Conservation (phyloP, 2,329 filamentous ascomycete species). For the Paecilomyces variotii region DNA sequence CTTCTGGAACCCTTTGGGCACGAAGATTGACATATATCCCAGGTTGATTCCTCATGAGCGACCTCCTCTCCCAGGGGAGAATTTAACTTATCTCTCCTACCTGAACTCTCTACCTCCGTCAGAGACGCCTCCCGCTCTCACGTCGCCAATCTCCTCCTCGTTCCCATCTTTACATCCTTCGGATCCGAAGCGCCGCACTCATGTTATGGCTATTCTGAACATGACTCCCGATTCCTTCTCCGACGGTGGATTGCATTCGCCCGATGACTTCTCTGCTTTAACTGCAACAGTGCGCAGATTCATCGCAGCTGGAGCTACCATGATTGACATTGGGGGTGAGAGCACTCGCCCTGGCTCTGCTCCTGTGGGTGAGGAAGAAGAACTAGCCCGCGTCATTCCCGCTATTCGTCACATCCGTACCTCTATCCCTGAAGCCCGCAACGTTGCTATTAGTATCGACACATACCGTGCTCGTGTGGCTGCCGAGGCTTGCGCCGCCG, state of each 20-base stretch:
- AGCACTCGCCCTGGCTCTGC: slow-evolving; percentile 73
- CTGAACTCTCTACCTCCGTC: slow-evolving; percentile 26
- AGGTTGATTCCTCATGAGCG: slow-evolving; percentile 36
- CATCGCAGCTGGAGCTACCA: slow-evolving; percentile 63
- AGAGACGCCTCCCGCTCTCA: slow-evolving; percentile 28
- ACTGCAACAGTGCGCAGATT: slow-evolving; percentile 52
- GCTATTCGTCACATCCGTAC: slow-evolving; percentile 64
- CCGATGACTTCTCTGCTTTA: slow-evolving; percentile 43
- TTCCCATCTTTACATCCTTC: slow-evolving; percentile 52
- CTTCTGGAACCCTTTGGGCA: not conserved
- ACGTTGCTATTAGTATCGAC: slow-evolving; percentile 76
- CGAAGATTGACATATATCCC: slow-evolving; percentile 7
- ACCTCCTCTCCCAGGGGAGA: slow-evolving; percentile 21
- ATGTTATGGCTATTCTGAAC: slow-evolving; percentile 91
- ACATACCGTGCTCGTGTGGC: slow-evolving; percentile 86
- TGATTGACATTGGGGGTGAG: slow-evolving; percentile 89
- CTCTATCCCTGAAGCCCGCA: slow-evolving; percentile 51
- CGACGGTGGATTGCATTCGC: slow-evolving; percentile 64
- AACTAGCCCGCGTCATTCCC: slow-evolving; percentile 69
- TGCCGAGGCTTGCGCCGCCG: slow-evolving; percentile 63
- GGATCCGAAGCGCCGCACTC: slow-evolving; percentile 53
- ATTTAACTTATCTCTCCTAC: slow-evolving; percentile 26
- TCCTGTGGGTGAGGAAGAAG: slow-evolving; percentile 63
- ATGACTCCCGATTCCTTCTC: slow-evolving; percentile 96
- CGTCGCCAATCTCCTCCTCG: slow-evolving; percentile 27